Conservation (phyloP, 1,284 basidiomycete species). For the Ganoderma lucidum region DNA sequence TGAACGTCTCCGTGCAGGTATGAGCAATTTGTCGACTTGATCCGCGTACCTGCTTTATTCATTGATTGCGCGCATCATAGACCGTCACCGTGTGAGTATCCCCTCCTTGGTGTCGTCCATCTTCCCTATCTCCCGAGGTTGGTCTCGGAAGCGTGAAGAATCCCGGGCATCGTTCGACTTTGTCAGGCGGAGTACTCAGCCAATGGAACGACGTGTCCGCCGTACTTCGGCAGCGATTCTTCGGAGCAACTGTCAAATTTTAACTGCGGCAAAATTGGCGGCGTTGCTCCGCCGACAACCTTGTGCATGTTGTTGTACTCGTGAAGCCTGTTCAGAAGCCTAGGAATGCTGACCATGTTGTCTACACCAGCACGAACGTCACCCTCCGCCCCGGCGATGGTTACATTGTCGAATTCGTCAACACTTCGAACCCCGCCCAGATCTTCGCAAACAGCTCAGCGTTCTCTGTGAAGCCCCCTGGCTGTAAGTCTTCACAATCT, state of each 20-base stretch:
- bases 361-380: conserved; percentile 44
- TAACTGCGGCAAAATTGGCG: neutral
- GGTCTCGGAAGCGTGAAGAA: neutral
- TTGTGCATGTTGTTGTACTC: neutral
- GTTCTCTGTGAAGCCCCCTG: conserved; percentile 49
- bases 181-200: neutral
- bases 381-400: conserved; percentile 44
- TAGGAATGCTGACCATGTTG: neutral
- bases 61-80: conserved; percentile 18
- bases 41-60: neutral
- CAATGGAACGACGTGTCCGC: neutral
- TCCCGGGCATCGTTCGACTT: neutral
- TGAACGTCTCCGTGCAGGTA: conserved; percentile 44
- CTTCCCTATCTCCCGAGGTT: neutral
- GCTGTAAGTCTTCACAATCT: conserved; percentile 41
- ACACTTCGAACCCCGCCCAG: conserved; percentile 49
- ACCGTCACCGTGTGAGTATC: conserved; percentile 36
- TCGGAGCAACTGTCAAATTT: neutral
- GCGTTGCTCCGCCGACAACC: neutral
- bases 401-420: conserved; percentile 55
- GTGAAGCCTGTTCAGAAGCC: neutral
- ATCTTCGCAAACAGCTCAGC: conserved; percentile 50
- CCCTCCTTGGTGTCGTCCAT: neutral
- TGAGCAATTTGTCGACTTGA: neutral
- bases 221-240: neutral